Conservation (phyloP, 2,329 filamentous ascomycete species). For the Fusarium incarnatum region DNA sequence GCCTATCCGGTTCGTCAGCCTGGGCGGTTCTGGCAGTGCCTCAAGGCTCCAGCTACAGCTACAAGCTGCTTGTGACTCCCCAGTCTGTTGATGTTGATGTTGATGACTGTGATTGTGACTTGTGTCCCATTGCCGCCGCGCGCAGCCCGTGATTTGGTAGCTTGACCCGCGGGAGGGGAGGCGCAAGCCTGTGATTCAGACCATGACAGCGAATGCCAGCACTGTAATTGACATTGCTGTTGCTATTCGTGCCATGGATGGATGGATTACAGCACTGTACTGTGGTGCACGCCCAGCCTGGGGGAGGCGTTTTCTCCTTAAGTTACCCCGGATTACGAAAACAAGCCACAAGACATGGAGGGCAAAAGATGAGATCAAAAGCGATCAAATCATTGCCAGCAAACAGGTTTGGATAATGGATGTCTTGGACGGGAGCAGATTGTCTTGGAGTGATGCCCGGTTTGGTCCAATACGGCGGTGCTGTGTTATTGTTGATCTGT, state of each 20-base stretch:
- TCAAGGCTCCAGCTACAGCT: background rate
- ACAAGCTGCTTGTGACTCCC: conserved; percentile 29
- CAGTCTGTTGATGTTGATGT: background rate
- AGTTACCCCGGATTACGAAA: conserved; percentile 37
- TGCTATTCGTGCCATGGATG: conserved; percentile 13
- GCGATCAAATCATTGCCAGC: conserved; percentile 9
- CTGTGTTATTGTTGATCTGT: conserved; percentile 15
- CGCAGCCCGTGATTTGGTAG: conserved; percentile 33
- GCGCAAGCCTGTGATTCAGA: conserved; percentile 30
- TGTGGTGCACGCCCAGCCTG: background rate
- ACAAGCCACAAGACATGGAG: conserved; percentile 16
- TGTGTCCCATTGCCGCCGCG: conserved; percentile 29
- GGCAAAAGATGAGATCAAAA: conserved; percentile 15
- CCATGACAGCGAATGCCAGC: conserved; percentile 24
- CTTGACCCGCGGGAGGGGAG: conserved; percentile 20
- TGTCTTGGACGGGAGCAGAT: conserved; percentile 36
- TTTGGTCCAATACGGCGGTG: conserved; percentile 13
- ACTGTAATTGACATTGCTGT: conserved; percentile 22
- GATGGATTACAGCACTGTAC: background rate
- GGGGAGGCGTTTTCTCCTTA: conserved; percentile 25
- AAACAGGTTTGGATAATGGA: conserved; percentile 23
- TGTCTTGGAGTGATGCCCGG: conserved; percentile 30
- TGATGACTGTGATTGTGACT: conserved; percentile 39
- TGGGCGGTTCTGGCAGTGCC: conserved; percentile 23
- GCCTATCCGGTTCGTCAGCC: conserved; percentile 19